These are phyloP conservation scores for Stemphylium vesicarium DNA, from an alignment of 2,329 filamentous ascomycete species.

Conservation along the genomic window DNA sequence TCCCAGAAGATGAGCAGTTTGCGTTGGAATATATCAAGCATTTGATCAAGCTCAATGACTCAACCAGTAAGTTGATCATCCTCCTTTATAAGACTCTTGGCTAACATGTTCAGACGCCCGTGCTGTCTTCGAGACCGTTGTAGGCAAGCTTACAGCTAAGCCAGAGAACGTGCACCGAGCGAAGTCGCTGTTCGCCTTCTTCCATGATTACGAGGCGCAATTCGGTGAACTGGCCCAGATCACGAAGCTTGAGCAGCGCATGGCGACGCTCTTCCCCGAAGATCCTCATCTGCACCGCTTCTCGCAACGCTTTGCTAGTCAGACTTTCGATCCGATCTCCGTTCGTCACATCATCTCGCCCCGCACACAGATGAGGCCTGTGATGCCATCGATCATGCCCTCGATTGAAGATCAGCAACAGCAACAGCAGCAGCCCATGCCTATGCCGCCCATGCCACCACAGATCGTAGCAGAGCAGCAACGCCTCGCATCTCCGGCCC, in stretches of 20 bases:
- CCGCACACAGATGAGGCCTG: slow-evolving; percentile 71
- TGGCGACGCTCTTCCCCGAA: slow-evolving; percentile 91
- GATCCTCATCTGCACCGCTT: slow-evolving; percentile 81
- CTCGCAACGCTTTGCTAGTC: slow-evolving; percentile 70
- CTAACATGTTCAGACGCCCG: slow-evolving; percentile 72
- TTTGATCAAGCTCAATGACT: slow-evolving; percentile 87
- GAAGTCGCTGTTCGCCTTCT: slow-evolving; percentile 85
- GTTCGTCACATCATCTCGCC: slow-evolving; percentile 86
- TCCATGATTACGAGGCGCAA: slow-evolving; percentile 93
- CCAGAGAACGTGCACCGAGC: slow-evolving; percentile 76
- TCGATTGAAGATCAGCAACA: slow-evolving; percentile 38
- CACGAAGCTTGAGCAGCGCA: slow-evolving; percentile 86
- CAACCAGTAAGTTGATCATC: slow-evolving; percentile 72
- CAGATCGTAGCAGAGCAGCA: slow-evolving; percentile 29
- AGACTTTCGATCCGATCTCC: slow-evolving; percentile 78
- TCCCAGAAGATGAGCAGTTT: slow-evolving; percentile 91
- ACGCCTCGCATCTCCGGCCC: slow-evolving; percentile 34
- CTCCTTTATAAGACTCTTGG: not conserved
- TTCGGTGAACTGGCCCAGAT: slow-evolving; percentile 94
- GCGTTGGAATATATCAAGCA: slow-evolving; percentile 97
- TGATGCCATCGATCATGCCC: slow-evolving; percentile 38
- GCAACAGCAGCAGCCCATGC: not conserved
- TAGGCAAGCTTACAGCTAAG: slow-evolving; percentile 79
- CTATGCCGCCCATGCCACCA: slow-evolving; percentile 22
- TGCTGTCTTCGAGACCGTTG: slow-evolving; percentile 93